Evolutionary conservation across 1,139 yeast species (phyloP).

Genomic region (Fermentozyma sake): DNA sequence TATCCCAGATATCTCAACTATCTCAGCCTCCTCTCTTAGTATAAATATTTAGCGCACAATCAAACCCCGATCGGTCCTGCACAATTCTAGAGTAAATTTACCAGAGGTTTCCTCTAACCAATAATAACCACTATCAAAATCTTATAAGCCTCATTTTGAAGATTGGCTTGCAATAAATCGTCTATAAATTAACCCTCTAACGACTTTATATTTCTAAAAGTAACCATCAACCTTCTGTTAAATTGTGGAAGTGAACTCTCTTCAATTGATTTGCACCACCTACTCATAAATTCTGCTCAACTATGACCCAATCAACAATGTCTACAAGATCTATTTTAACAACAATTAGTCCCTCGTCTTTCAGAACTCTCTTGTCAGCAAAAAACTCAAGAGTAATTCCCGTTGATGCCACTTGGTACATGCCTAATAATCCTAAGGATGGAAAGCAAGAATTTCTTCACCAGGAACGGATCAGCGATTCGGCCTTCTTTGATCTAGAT

Average conservation of each 20-base stretch:
- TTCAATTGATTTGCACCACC: no score
- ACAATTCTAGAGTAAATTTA: no score
- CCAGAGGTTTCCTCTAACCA: no score
- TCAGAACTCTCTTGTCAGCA: constrained; percentile 15
- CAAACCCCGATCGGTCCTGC: no score
- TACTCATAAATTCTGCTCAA: background rate
- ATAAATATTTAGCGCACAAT: no score
- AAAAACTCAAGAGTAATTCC: constrained; percentile 47
- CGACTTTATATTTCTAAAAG: no score
- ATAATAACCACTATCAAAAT: no score
- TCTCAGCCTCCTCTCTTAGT: constrained; percentile 20
- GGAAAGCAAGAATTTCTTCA: constrained; percentile 55
- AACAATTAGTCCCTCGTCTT: constrained; percentile 18
- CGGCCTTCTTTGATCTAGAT: constrained; percentile 82
- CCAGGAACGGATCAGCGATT: constrained; percentile 55
- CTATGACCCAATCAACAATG: constrained; percentile 3
- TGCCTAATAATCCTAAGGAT: constrained; percentile 67
- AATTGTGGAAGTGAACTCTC: no score
- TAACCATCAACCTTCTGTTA: no score
- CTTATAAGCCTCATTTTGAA: no score
- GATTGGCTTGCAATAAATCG: no score
- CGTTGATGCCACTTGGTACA: constrained; percentile 88
- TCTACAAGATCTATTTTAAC: constrained; percentile 6
- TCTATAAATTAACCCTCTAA: no score
- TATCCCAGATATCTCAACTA: constrained; percentile 7